Evolutionary conservation across 202 grass and related monocot species (phyloP).

Genomic region (Carex sylvatica): DNA sequence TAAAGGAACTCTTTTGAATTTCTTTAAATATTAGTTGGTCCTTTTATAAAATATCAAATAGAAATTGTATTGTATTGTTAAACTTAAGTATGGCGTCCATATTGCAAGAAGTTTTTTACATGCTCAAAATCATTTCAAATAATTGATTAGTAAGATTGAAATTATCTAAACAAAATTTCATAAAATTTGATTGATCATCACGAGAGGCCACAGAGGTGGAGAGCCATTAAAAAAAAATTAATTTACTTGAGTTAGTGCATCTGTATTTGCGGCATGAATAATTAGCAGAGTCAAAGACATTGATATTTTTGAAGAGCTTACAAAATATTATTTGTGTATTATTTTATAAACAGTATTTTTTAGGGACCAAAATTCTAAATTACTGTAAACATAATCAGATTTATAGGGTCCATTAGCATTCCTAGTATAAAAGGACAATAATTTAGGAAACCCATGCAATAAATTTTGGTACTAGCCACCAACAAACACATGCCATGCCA

Average conservation of each 20-base stretch:
- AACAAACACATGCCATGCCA: slow-evolving; percentile 19
- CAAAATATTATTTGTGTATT: neutral
- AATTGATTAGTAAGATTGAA: neutral
- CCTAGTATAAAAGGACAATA: slow-evolving; percentile 15
- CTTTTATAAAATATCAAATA: neutral
- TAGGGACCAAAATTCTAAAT: neutral
- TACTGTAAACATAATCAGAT: slow-evolving; percentile 11
- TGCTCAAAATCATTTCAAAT: neutral
- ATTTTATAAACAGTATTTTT: neutral
- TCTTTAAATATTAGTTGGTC: neutral
- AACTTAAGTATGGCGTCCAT: neutral
- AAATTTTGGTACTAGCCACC: slow-evolving; percentile 7
- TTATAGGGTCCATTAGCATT: slow-evolving; percentile 25
- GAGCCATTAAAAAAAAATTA: neutral
- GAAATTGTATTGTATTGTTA: neutral
- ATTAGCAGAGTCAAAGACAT: neutral
- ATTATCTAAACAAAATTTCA: neutral
- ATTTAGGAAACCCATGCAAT: slow-evolving; percentile 3
- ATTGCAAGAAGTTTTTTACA: neutral
- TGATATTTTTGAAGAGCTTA: neutral
- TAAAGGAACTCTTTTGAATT: neutral
- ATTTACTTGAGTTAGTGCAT: neutral
- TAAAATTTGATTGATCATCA: neutral
- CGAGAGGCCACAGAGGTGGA: neutral
- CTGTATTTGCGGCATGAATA: neutral